phyloP scores from a whole-genome alignment of 805 yeast species.

The Cyberlindnera bimundalis region DNA sequence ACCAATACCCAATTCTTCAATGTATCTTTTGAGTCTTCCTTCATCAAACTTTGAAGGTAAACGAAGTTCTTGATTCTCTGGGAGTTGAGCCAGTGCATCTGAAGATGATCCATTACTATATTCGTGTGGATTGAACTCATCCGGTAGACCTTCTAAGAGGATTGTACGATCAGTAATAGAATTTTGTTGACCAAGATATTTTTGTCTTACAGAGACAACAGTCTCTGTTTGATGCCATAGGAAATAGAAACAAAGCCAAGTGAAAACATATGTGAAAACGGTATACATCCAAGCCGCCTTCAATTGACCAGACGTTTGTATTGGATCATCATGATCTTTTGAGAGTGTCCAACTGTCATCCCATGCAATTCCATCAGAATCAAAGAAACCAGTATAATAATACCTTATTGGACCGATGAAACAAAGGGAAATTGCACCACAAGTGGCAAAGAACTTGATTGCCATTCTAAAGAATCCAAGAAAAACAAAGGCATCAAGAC shows the following conservation, averaged over 20 bases:
- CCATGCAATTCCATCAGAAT: constrained; percentile 47
- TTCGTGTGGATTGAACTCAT: constrained; percentile 51
- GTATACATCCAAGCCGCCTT: constrained; percentile 82
- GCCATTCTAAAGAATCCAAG: constrained; percentile 89
- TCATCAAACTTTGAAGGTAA: constrained; percentile 39
- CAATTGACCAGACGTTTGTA: constrained; percentile 38
- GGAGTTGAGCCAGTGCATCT: constrained; percentile 3
- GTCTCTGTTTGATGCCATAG: constrained; percentile 67
- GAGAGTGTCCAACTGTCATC: constrained; percentile 10
- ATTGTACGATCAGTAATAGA: constrained; percentile 91
- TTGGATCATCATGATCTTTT: constrained; percentile 27
- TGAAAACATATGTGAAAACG: constrained; percentile 82
- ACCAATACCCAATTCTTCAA: constrained; percentile 78
- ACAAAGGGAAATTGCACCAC: constrained; percentile 66
- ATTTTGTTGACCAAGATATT: constrained; percentile 78
- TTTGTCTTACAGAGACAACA: constrained; percentile 77
- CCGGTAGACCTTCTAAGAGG: constrained; percentile 83
- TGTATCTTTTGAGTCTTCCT: constrained; percentile 63
- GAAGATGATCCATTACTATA: constrained; percentile 18
- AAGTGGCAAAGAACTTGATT: constrained; percentile 61
- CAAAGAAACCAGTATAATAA: constrained; percentile 78
- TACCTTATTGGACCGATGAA: constrained; percentile 84
- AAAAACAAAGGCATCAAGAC: constrained; percentile 90
- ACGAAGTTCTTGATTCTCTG: constrained; percentile 1
- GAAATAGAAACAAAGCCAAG: constrained; percentile 58